Base-by-base conservation (phyloP, 345 rosid species). In the Salix caprea region DNA sequence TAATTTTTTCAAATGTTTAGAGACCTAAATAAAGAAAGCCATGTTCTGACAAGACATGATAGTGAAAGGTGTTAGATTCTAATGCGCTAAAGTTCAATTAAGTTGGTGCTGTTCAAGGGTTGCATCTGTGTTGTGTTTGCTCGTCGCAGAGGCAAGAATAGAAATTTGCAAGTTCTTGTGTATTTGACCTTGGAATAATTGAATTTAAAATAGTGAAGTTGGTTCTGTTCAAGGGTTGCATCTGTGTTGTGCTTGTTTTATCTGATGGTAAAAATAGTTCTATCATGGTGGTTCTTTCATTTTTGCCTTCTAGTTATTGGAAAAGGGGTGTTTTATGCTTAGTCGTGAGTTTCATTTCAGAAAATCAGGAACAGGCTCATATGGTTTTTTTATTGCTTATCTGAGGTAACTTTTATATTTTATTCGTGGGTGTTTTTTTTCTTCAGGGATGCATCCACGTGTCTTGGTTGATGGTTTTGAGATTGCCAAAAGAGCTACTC, bases 391-490 rank as follows among this genome's bases (percentile, higher is more conserved):
- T n/a, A 58, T 23, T n/a, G 28, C 28, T 58, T 58, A 4, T 10
- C 14, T n/a, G 62, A 12, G 28, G 62, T 58, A 58, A 58, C 62
- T 6, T 58, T 44, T 24, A 62, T 21, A 30, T 50, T 79, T 36
- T 40, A 73, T 70, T 67, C 32, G 37, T 62, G 54, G 28, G 37
- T 15, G 16, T 68, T 42, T 19, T 11, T 24, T 36, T 82, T 44
- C 40, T 73, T 78, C 66, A 96, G 98, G 98, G 54, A 93, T 96
- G 98, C 99, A 96, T 85, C 99, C 99, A 15, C 96, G 98, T 67
- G 99, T 96, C 80, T 82, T 96, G 84, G 98, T 93, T 81, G 99
- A 96, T 91, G 99, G 98, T 42, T 91, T 96, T 66, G 98, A 96
- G 84, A 89, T 93, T 79, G 99, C 99, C 0, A 96, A 96, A 83